phyloP scores from a whole-genome alignment of 306 rosid genomes.

The Trichosanthes cucumerina region DNA sequence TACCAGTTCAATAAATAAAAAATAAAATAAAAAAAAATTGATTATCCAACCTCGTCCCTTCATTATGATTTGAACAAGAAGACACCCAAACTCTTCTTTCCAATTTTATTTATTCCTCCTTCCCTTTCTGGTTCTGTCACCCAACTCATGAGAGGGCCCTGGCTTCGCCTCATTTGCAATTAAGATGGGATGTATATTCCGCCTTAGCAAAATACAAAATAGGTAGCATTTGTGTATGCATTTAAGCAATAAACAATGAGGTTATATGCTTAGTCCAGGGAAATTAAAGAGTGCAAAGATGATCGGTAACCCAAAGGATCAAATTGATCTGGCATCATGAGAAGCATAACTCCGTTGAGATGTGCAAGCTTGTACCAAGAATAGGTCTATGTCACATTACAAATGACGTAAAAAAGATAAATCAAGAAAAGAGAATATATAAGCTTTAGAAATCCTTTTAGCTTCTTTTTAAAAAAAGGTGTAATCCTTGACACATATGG shows the following conservation, averaged over 20 bases:
- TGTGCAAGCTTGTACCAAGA: not conserved
- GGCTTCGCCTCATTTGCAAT: not conserved
- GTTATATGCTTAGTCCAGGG: not conserved
- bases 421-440: not conserved
- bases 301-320: not conserved
- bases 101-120: not conserved
- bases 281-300: not conserved
- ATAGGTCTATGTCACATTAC: not conserved
- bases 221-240: no score
- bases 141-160: not conserved
- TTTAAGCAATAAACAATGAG: not conserved
- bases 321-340: not conserved
- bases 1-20: not conserved
- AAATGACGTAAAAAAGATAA: not conserved
- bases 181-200: not conserved
- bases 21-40: not conserved
- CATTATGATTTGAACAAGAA: not conserved
- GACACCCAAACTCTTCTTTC: not conserved
- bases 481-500: not conserved
- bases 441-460: not conserved
- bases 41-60: not conserved
- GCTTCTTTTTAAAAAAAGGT: not conserved
- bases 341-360: not conserved
- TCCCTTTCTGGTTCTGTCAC: not conserved
- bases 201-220: not conserved